phyloP scores from a whole-genome alignment of 805 yeast species.

The Myxozyma geophila region DNA sequence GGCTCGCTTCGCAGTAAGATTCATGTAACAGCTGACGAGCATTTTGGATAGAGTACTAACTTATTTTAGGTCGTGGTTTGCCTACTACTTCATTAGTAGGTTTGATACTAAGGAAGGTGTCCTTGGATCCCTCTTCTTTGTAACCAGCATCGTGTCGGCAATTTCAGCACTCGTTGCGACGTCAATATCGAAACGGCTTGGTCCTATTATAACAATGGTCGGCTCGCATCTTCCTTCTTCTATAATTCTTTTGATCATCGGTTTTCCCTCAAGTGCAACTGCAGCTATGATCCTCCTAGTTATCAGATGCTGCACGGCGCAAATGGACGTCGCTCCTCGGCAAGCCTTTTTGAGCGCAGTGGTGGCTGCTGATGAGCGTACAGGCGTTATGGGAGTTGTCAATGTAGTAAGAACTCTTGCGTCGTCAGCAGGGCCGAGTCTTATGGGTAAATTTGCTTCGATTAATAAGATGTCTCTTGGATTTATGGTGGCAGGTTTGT shows the following conservation, averaged over 20 bases:
- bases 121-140: conserved; percentile 70
- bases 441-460: conserved; percentile 76
- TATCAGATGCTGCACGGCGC: conserved; percentile 63
- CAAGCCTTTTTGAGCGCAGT: conserved; percentile 76
- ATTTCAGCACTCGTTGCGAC: conserved; percentile 80
- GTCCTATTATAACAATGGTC: conserved; percentile 79
- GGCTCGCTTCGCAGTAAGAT: conserved; percentile 73
- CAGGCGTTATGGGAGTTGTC: conserved; percentile 81
- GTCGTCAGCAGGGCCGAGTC: conserved; percentile 76
- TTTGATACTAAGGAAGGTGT: conserved; percentile 60
- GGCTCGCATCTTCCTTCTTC: conserved; percentile 81
- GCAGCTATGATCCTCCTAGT: conserved; percentile 58
- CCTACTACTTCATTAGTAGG: conserved; percentile 70
- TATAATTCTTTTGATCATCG: conserved; percentile 59
- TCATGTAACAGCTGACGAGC: not conserved
- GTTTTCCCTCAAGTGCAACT: conserved; percentile 50
- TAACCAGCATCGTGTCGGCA: conserved; percentile 65
- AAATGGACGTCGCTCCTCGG: conserved; percentile 93
- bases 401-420: conserved; percentile 87
- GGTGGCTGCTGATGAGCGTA: conserved; percentile 64
- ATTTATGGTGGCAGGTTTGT: conserved; percentile 45
- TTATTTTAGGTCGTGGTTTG: conserved; percentile 64
- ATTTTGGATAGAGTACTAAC: not conserved
- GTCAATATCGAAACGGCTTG: conserved; percentile 62
- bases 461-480: conserved; percentile 41